A percentile compares a stretch with the other conserved stretches of the same genome.
Conservation (phyloP, 2,329 filamentous ascomycete genomes). For the Sporothrix brunneoviolacea region DNA sequence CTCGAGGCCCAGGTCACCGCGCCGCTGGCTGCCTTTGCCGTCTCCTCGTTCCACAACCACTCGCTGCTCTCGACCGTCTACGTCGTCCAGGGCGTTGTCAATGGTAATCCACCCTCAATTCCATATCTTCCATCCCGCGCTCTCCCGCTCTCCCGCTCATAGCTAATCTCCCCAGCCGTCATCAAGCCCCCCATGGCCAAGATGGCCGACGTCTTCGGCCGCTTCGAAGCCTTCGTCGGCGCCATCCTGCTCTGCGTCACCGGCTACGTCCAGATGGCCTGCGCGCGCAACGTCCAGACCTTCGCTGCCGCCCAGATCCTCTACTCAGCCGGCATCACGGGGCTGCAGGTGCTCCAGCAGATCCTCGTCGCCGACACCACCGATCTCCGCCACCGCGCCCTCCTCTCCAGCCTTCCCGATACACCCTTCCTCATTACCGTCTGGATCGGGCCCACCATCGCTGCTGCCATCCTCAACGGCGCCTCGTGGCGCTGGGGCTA, state of each 20-base stretch:
- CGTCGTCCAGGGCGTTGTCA: conserved; percentile 58
- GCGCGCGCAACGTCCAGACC: conserved; percentile 46
- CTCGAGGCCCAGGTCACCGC: conserved; percentile 58
- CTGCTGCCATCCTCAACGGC: conserved; percentile 37
- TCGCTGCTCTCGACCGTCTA: conserved; percentile 58
- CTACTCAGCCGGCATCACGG: conserved; percentile 46
- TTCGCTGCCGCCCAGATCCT: conserved; percentile 51
- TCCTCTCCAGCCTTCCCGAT: conserved; percentile 52
- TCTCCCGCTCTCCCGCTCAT: not conserved
- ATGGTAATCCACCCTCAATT: conserved; percentile 35
- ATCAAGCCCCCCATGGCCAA: conserved; percentile 57
- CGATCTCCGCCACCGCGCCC: conserved; percentile 50
- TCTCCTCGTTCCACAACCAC: conserved; percentile 56
- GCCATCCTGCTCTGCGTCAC: conserved; percentile 47
- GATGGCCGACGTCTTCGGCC: conserved; percentile 55
- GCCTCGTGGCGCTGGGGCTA: conserved; percentile 57
- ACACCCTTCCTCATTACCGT: conserved; percentile 55
- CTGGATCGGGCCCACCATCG: conserved; percentile 52
- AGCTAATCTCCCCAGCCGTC: conserved; percentile 33
- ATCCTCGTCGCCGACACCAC: conserved; percentile 60
- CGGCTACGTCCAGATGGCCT: conserved; percentile 52
- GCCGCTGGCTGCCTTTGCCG: conserved; percentile 55
- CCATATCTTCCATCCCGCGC: not conserved
- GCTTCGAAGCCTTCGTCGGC: conserved; percentile 51
- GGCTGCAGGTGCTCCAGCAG: conserved; percentile 50